Percentiles rank a stretch among this genome's conserved stretches.
phyloP scores from a whole-genome alignment of 305 asterid genomes.

The Fraxinus platypoda region DNA sequence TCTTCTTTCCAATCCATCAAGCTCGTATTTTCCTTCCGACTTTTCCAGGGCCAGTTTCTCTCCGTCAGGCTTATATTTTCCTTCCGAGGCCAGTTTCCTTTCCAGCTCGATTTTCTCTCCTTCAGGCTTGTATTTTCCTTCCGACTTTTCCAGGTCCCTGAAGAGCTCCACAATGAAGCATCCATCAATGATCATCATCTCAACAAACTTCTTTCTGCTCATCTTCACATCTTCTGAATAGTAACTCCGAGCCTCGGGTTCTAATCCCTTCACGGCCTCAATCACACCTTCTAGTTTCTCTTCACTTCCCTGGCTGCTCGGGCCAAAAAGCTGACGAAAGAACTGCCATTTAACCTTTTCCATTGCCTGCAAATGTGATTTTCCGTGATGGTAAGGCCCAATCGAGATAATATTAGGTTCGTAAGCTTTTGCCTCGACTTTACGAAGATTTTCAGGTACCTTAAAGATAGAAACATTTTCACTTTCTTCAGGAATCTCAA shows the following conservation, averaged over 20 bases:
- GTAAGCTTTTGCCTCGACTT: conserved; percentile 1
- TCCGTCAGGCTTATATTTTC: no score
- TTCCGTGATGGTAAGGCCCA: conserved; percentile 17
- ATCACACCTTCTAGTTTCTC: not conserved
- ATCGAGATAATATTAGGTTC: conserved; percentile 12
- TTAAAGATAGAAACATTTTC: not conserved
- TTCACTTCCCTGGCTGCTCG: not conserved
- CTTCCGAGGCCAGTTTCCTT: not conserved
- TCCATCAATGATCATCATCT: conserved; percentile 11
- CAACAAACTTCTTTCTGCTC: not conserved
- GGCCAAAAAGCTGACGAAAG: not conserved
- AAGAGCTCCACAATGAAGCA: conserved; percentile 14
- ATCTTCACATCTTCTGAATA: not conserved
- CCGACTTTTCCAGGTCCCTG: not conserved
- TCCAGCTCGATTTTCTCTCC: not conserved
- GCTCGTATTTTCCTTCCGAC: not conserved
- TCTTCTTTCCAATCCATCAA: no score
- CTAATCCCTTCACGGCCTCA: not conserved
- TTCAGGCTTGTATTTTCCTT: not conserved
- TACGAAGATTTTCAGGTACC: not conserved
- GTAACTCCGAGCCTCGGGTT: not conserved
- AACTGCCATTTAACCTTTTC: conserved; percentile 14
- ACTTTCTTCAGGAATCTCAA: not conserved
- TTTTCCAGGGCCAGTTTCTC: not conserved
- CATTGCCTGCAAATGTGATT: not conserved